These are phyloP conservation scores for Phalaenopsis equestris DNA, from an alignment of 106 monocot species.

Conservation along the genomic window DNA sequence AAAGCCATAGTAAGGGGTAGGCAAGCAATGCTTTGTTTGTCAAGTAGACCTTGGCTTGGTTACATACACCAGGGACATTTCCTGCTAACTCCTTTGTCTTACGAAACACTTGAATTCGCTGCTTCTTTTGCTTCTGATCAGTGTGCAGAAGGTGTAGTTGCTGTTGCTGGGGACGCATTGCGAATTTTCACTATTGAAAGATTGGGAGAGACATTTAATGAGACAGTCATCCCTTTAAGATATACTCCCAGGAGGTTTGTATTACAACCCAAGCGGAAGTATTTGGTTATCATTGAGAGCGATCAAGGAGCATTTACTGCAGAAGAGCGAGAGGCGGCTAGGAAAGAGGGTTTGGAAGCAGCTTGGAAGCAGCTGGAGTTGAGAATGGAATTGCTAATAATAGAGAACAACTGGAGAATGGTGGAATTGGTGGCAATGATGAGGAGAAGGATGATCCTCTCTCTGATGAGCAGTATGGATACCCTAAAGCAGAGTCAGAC, in stretches of 20 bases:
- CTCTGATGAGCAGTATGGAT: constrained; percentile 93
- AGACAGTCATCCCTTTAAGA: constrained; percentile 70
- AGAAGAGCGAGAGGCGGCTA: constrained; percentile 83
- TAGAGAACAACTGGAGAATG: constrained; percentile 53
- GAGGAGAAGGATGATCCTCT: constrained; percentile 72
- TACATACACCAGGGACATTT: constrained; percentile 98
- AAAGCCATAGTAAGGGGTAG: constrained; percentile 77
- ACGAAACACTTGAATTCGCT: constrained; percentile 88
- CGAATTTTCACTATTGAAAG: constrained; percentile 92
- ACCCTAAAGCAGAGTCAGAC: constrained; percentile 83
- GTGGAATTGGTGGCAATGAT: constrained; percentile 40
- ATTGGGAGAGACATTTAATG: constrained; percentile 92
- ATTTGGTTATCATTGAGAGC: constrained; percentile 75
- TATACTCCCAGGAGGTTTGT: constrained; percentile 96
- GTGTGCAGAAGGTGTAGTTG: constrained; percentile 98
- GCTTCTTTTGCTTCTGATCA: constrained; percentile 97
- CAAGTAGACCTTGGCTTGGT: constrained; percentile 94
- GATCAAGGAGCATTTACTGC: constrained; percentile 96
- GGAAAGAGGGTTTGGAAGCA: constrained; percentile 81
- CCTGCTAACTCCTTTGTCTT: constrained; percentile 80
- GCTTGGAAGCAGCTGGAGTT: constrained; percentile 49
- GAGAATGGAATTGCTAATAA: constrained; percentile 80
- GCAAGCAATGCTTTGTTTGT: constrained; percentile 91
- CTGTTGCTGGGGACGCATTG: constrained; percentile 86
- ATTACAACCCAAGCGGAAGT: constrained; percentile 65